These are phyloP conservation scores for Nakaseomyces bracarensis DNA, from an alignment of 1,139 yeast species.

Conservation along the genomic window DNA sequence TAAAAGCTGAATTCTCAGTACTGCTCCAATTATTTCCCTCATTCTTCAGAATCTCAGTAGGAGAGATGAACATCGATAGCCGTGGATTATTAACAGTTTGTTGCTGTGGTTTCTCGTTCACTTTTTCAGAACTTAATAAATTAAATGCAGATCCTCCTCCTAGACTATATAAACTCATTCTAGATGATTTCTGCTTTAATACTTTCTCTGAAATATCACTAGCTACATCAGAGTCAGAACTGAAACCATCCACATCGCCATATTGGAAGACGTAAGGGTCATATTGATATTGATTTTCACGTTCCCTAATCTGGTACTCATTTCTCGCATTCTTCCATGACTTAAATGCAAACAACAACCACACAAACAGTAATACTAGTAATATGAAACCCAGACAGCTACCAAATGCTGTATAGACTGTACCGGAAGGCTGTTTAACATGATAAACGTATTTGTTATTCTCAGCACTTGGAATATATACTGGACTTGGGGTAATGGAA, in stretches of 20 bases:
- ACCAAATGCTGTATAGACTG: conserved; percentile 72
- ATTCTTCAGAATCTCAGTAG: conserved; percentile 29
- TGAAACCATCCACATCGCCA: conserved; percentile 9
- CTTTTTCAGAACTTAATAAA: conserved; percentile 8
- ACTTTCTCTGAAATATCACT: conserved; percentile 23
- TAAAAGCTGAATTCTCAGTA: conserved; percentile 7
- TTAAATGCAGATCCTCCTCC: conserved; percentile 13
- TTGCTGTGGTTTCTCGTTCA: not conserved
- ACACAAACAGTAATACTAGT: conserved; percentile 11
- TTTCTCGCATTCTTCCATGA: conserved; percentile 24
- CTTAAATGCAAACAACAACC: conserved; percentile 15
- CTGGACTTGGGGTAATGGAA: conserved; percentile 6
- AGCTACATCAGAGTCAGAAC: conserved; percentile 10
- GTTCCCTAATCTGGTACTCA: conserved; percentile 16
- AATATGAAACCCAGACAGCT: conserved; percentile 41
- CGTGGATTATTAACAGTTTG: conserved; percentile 14
- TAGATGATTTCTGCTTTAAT: conserved; percentile 15
- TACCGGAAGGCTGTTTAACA: conserved; percentile 49
- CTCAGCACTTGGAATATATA: conserved; percentile 21
- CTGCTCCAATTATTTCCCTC: conserved; percentile 11
- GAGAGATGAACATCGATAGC: conserved; percentile 33
- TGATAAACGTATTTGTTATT: conserved; percentile 49
- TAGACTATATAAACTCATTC: conserved; percentile 23
- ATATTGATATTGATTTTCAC: conserved; percentile 17
- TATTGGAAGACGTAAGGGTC: conserved; percentile 18